Base-by-base conservation (phyloP, 2,329 filamentous ascomycete species). In the Colletotrichum ledebouriae region DNA sequence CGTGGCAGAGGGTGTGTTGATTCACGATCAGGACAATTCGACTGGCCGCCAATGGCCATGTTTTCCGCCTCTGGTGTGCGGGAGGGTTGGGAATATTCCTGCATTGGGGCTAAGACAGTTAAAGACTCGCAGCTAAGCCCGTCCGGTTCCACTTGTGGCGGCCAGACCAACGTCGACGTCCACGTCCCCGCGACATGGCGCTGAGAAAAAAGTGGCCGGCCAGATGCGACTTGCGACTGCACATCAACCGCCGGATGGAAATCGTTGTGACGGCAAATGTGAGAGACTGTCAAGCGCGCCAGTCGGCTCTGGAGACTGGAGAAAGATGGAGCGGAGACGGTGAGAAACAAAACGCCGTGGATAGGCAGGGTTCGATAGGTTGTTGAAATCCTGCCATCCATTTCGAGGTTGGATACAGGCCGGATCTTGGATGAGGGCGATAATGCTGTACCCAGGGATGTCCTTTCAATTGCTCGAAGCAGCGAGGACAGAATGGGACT, bases 181-280 rank as follows among this genome's bases (percentile, higher is more conserved):
- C 57, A 25, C 25, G 13, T 53, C 6, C 17, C 62, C 56, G 56
- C 62, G 25, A 65, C 46, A 39, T 46, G 20, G 52, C 33, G 44
- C 50, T 34, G 50, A 22, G 22, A 25, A 25, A 41, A 29, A 55
- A 55, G 58, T 34, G 17, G 49, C 17, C 50, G 50, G 41, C 53
- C 29, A 57, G 13, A 25, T 22, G 22, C 22, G 25, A 25, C 25
- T 25, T 49, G 44, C 37, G 41, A 63, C 64, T 52, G 64, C 39
- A 46, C 60, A 55, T 67, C 64, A 64, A 53, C 46, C 46, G 37
- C 22, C 46, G 58, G 58, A 52, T 42, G 53, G 59, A 6, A 39
- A 41, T 22, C 9, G 52, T 59, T 64, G 64, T 63, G 41, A 67
- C 64, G 46, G 41, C 44, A 53, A 59, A 33, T 59, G 60, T 63